Base-by-base conservation (phyloP, 345 rosid species). In the Populus ilicifolia region DNA sequence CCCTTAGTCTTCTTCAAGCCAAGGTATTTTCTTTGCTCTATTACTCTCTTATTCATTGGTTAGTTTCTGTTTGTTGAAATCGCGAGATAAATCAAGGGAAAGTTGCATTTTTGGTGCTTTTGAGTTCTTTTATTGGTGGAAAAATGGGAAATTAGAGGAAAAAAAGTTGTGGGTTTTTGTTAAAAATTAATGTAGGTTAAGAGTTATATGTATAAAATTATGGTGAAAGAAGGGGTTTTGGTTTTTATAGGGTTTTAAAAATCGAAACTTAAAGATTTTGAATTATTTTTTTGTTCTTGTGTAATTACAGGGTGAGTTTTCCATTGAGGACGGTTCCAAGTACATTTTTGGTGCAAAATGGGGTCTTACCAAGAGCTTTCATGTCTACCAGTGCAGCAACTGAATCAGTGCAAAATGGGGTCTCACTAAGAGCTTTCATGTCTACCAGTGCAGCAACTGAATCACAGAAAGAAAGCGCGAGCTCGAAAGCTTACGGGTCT, bases 401-500 rank as follows among this genome's bases (percentile, higher is more conserved):
- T 2, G 98, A 93, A 68, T 83, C 92, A 44, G 29, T 27, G 29
- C 29, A 27, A 27, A 27, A 27, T 82, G 88, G 83, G 16, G 74
- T 82, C 77, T 50, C 86, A 2, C 74, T 88, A 11, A 91, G 86
- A 84, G 90, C 92, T 1, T 88, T 93, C 77, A 82, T 89, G 93
- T 90, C 98, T 11, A 83, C 97, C 21, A 84, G 79, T 62, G 62
- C 87, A 38, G 69, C 88, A 36, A 83, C 93, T 2, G 98, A 93
- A 68, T 83, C 92, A 44, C 70, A 81, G 67, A 82, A 92, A 77
- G 97, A 87, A 78, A 86, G 74, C 9, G 72, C 84, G 5, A 81
- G 83, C 78, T 90, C 96, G 0, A 89, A 85, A 78, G 86, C 85
- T 78, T 96, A 96, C 75, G 86, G 92, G 69, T 91, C 99, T 12